These are phyloP conservation scores for Rhodotorula sp. DNA, from an alignment of 1,284 basidiomycete genomes.

Conservation along the genomic window DNA sequence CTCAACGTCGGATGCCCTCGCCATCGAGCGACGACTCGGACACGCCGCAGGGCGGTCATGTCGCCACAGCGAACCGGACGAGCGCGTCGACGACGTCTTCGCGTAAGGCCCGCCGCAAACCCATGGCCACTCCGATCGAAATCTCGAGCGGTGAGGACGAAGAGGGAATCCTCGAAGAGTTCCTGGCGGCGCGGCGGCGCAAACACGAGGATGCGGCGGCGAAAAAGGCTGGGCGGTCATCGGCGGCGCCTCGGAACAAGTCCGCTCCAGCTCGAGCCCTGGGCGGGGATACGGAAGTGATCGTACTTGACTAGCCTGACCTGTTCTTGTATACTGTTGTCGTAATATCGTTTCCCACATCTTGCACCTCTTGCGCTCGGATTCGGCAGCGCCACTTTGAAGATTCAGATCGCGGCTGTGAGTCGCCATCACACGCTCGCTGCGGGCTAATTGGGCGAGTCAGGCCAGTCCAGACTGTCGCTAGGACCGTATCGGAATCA, in stretches of 20 bases:
- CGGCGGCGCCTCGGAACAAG: neutral
- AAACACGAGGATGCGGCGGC: neutral
- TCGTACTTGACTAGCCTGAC: neutral
- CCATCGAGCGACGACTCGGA: constrained; percentile 5
- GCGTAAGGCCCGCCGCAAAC: neutral
- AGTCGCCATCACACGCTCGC: neutral
- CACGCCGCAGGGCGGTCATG: neutral
- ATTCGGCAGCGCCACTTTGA: neutral
- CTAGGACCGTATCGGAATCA: no score
- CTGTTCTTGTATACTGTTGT: neutral
- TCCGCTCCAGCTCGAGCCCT: neutral
- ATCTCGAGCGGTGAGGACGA: neutral
- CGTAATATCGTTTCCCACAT: neutral
- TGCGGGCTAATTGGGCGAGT: no score
- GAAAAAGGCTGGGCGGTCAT: neutral
- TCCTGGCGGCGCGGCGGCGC: neutral
- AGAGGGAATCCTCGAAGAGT: neutral
- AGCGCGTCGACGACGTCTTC: neutral
- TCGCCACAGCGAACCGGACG: neutral
- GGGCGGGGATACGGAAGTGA: neutral
- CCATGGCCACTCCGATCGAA: neutral
- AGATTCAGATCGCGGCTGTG: neutral
- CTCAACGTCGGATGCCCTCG: no score
- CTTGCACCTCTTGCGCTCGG: neutral
- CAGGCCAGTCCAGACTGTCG: no score